A percentile compares a stretch with the other conserved stretches of the same genome.
Evolutionary conservation across 2,329 filamentous ascomycete genomes (phyloP).

Genomic region (Mycogone perniciosa): DNA sequence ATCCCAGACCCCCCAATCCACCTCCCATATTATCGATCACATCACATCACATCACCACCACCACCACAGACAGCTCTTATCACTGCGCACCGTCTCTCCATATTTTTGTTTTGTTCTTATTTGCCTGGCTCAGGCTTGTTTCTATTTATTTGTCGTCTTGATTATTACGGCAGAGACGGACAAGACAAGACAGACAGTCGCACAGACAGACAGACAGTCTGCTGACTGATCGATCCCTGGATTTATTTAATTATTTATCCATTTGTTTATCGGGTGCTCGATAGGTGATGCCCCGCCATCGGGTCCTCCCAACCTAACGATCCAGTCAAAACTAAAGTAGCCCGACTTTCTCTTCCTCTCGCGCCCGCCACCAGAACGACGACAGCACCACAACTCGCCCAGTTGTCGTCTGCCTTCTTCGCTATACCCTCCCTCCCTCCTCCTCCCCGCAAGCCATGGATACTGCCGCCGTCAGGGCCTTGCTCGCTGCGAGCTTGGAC

Average conservation of each 20-base stretch:
- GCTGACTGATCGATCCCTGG: no score
- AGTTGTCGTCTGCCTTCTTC: conserved; percentile 18
- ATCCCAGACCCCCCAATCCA: no score
- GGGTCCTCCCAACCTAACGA: conserved; percentile 14
- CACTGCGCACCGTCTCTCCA: not conserved
- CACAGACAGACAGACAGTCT: not conserved
- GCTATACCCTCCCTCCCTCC: conserved; percentile 19
- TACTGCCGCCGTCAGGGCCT: conserved; percentile 65
- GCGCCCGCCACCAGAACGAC: conserved; percentile 14
- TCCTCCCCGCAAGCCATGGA: conserved; percentile 51
- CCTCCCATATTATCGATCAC: no score
- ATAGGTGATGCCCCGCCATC: conserved; percentile 16
- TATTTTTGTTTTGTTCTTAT: conserved; percentile 6
- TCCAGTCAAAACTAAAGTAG: conserved; percentile 6
- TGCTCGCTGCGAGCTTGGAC: conserved; percentile 70
- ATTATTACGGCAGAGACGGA: no score
- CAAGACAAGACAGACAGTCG: no score
- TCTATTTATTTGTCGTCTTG: no score
- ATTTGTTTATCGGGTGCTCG: conserved; percentile 8
- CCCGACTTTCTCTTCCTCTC: conserved; percentile 15
- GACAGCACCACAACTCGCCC: conserved; percentile 24
- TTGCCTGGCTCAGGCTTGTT: not conserved
- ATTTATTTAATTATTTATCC: not conserved
- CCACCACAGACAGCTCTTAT: no score
- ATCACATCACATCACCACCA: no score